Conservation (phyloP, 768 basidiomycete genomes). For the Macrolepiota albuminosa region DNA sequence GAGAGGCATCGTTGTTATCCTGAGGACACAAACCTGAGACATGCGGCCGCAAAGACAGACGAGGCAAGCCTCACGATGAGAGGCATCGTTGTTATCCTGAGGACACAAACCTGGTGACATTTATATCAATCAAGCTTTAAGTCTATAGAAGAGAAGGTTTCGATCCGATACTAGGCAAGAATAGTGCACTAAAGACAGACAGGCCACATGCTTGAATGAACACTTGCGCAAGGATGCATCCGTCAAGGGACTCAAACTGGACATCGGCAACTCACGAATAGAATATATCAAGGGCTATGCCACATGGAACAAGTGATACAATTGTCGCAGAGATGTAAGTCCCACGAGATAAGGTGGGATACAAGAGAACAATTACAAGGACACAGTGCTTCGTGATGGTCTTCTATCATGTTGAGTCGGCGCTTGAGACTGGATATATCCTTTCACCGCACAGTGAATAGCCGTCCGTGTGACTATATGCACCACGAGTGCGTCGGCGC, state of each 20-base stretch:
- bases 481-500: too few relatives aligned
- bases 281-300: not conserved
- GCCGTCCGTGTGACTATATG: too few relatives aligned
- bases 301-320: constrained; percentile 3
- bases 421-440: not conserved
- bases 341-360: not conserved
- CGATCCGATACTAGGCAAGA: not conserved
- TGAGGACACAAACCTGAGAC: too few relatives aligned
- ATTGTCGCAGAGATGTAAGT: not conserved
- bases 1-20: constrained; percentile 6
- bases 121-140: not conserved
- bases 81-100: constrained; percentile 1
- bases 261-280: constrained; percentile 2
- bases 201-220: constrained; percentile 1
- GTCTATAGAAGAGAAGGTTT: not conserved
- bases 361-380: not conserved
- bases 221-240: not conserved
- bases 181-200: not conserved
- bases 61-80: not conserved
- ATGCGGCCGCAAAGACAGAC: not conserved
- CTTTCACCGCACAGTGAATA: too few relatives aligned
- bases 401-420: not conserved
- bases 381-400: not conserved
- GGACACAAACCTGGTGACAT: not conserved
- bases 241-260: not conserved